These are phyloP conservation scores for Chiua virens DNA, from an alignment of 768 basidiomycete genomes.

Conservation along the genomic window DNA sequence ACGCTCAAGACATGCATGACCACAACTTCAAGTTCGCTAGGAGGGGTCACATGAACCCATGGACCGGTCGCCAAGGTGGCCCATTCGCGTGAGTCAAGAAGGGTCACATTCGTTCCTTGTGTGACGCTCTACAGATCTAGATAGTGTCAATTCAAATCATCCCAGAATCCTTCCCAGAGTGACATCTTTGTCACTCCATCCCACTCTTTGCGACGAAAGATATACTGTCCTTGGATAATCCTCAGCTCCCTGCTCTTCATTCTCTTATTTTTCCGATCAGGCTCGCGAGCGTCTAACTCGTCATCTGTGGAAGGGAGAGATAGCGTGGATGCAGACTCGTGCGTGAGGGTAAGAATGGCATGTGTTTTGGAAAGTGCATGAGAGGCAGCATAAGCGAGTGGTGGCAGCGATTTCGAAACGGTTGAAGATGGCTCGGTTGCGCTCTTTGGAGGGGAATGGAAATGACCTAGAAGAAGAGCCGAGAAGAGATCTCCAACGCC, in stretches of 20 bases:
- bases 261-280: conserved; percentile 62
- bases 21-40: too few relatives aligned
- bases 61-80: too few relatives aligned
- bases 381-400: conserved; percentile 49
- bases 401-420: conserved; percentile 8
- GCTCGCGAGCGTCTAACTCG: conserved; percentile 65
- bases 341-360: conserved; percentile 64
- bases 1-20: too few relatives aligned
- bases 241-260: conserved; percentile 87
- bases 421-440: neutral
- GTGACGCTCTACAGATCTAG: neutral
- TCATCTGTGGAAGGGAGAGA: conserved; percentile 71
- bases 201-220: conserved; percentile 50
- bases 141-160: neutral
- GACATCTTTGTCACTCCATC: conserved; percentile 33
- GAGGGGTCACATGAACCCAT: too few relatives aligned
- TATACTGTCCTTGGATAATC: conserved; percentile 73
- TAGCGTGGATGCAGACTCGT: conserved; percentile 46
- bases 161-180: conserved; percentile 38
- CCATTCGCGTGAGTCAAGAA: too few relatives aligned
- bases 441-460: conserved; percentile 33
- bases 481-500: conserved; percentile 98
- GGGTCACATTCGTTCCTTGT: too few relatives aligned
- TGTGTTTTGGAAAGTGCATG: conserved; percentile 75
- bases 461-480: conserved; percentile 85